These are phyloP conservation scores for Myxozyma vanderwaltii DNA, from an alignment of 805 yeast genomes.

Conservation along the genomic window DNA sequence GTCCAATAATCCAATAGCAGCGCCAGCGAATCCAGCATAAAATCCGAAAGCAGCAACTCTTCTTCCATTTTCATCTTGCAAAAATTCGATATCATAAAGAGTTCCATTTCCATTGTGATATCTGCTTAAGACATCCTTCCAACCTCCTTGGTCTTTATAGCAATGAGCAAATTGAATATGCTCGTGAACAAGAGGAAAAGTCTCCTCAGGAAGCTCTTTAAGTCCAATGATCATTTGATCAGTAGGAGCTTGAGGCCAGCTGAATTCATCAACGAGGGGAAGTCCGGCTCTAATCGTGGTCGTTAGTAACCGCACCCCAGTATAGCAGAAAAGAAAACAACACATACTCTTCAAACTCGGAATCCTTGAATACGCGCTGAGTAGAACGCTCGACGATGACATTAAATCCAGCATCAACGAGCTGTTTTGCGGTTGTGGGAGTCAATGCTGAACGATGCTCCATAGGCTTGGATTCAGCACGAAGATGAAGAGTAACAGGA, in stretches of 20 bases:
- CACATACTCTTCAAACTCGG: slow-evolving; percentile 61
- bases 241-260: slow-evolving; percentile 89
- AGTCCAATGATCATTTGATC: slow-evolving; percentile 90
- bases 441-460: slow-evolving; percentile 98
- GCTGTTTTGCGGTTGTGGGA: slow-evolving; percentile 82
- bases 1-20: slow-evolving; percentile 91
- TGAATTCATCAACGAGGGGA: slow-evolving; percentile 83
- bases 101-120: slow-evolving; percentile 91
- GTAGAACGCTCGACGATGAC: slow-evolving; percentile 85
- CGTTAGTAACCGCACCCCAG: too few species aligned
- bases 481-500: slow-evolving; percentile 71
- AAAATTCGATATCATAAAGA: slow-evolving; percentile 89
- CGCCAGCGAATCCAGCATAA: slow-evolving; percentile 99
- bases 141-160: slow-evolving; percentile 95
- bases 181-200: slow-evolving; percentile 91
- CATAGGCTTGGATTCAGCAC: slow-evolving; percentile 96
- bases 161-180: slow-evolving; percentile 99
- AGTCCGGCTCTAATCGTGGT: slow-evolving; percentile 83
- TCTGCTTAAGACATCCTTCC: slow-evolving; percentile 87
- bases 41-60: slow-evolving; percentile 99
- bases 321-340: too few species aligned
- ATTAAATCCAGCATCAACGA: slow-evolving; percentile 84
- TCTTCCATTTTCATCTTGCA: slow-evolving; percentile 92
- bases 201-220: slow-evolving; percentile 90
- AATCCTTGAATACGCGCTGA: slow-evolving; percentile 74